phyloP scores from a whole-genome alignment of 2,329 filamentous ascomycete species.

The Verticillium longisporum region DNA sequence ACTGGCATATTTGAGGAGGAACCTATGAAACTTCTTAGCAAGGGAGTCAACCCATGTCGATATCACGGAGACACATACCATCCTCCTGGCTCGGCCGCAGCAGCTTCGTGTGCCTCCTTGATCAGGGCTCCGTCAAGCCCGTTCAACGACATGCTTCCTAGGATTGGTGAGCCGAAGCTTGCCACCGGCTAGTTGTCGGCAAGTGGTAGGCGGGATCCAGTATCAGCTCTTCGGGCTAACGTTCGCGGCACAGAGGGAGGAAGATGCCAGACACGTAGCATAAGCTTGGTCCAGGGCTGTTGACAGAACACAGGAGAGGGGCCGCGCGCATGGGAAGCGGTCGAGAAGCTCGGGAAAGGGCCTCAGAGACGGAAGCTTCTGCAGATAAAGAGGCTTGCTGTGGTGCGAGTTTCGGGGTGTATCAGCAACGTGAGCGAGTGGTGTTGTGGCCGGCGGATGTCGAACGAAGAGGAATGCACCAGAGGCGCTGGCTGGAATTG shows the following conservation, averaged over 20 bases:
- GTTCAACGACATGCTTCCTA: conserved; percentile 77
- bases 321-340: not conserved
- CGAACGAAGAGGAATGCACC: not conserved
- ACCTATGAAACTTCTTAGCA: conserved; percentile 49
- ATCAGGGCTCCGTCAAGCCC: conserved; percentile 78
- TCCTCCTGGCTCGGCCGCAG: conserved; percentile 78
- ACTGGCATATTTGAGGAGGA: conserved; percentile 83
- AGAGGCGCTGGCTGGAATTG: not conserved
- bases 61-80: conserved; percentile 60
- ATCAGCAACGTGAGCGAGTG: not conserved
- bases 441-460: not conserved
- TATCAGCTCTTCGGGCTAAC: not conserved
- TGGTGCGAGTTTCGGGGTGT: not conserved
- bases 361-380: not conserved
- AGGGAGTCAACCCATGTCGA: not conserved
- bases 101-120: conserved; percentile 76
- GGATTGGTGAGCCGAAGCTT: not conserved
- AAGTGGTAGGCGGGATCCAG: not conserved
- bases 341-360: not conserved
- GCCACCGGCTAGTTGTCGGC: no score
- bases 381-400: not conserved
- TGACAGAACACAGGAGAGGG: not conserved
- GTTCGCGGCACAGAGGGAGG: not conserved
- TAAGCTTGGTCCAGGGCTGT: not conserved
- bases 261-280: not conserved